phyloP scores from a whole-genome alignment of 2,329 filamentous ascomycete genomes.

The Fusarium scirpi region DNA sequence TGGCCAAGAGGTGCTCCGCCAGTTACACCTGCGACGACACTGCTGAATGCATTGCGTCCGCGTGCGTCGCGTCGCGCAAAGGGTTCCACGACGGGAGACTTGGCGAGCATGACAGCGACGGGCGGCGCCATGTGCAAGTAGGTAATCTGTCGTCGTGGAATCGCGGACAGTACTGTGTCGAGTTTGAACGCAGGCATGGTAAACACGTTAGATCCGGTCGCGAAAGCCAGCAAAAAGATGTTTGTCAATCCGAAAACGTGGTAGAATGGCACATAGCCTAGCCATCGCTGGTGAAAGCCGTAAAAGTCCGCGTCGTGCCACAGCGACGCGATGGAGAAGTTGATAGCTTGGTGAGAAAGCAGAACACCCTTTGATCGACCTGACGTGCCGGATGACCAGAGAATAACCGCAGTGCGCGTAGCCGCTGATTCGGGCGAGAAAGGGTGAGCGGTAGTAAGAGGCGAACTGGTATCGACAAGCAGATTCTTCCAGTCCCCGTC shows the following conservation, averaged over 20 bases:
- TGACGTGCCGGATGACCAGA: conserved; percentile 72
- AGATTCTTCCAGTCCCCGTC: conserved; percentile 70
- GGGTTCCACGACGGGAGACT: conserved; percentile 74
- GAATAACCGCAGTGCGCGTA: conserved; percentile 69
- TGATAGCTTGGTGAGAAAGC: conserved; percentile 74
- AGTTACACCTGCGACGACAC: conserved; percentile 63
- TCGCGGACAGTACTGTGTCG: conserved; percentile 69
- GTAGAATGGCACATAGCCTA: conserved; percentile 79
- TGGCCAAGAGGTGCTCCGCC: conserved; percentile 74
- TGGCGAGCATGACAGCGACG: conserved; percentile 75
- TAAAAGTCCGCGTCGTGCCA: conserved; percentile 63
- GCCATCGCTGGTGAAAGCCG: conserved; percentile 54
- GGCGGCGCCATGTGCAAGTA: conserved; percentile 76
- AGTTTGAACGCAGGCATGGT: conserved; percentile 79
- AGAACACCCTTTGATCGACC: conserved; percentile 81
- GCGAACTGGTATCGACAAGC: conserved; percentile 58
- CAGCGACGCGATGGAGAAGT: conserved; percentile 67
- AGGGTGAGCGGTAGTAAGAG: conserved; percentile 60
- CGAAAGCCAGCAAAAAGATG: conserved; percentile 68
- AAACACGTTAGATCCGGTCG: conserved; percentile 69
- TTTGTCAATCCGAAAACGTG: conserved; percentile 71
- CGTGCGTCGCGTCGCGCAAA: conserved; percentile 60
- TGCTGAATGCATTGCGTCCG: conserved; percentile 67
- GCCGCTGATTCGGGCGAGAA: conserved; percentile 49
- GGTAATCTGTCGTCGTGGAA: conserved; percentile 73